Conservation (phyloP, 2,329 filamentous ascomycete genomes). For the Tolypocladium cylindrosporum region DNA sequence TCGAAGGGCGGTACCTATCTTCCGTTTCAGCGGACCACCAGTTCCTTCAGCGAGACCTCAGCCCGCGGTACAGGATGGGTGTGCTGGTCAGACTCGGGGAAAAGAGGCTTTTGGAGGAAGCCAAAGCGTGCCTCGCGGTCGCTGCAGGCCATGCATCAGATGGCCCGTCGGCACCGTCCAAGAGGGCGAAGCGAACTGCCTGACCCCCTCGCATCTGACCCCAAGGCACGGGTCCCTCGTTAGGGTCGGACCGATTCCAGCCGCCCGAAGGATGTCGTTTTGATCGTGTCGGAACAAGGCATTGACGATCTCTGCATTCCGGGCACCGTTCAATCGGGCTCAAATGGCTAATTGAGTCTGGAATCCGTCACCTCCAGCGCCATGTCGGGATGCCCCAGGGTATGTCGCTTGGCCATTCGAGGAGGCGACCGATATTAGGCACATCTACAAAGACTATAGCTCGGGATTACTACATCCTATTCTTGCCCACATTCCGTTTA, state of each 20-base stretch:
- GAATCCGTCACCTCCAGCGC: background rate
- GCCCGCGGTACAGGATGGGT: conserved; percentile 46
- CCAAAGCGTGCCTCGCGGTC: conserved; percentile 27
- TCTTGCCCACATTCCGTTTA: background rate
- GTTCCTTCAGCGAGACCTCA: conserved; percentile 22
- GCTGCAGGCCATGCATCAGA: conserved; percentile 10
- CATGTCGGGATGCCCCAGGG: background rate
- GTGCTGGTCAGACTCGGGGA: conserved; percentile 60
- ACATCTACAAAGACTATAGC: background rate
- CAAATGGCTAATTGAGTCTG: background rate
- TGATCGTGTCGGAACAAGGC: too few relatives aligned
- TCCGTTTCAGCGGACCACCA: conserved; percentile 28
- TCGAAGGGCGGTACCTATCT: conserved; percentile 32
- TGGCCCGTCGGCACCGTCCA: conserved; percentile 14
- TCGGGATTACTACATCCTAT: background rate
- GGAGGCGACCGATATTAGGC: background rate
- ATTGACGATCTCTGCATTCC: background rate
- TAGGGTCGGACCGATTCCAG: background rate
- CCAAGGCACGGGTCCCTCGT: background rate
- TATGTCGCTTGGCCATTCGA: background rate
- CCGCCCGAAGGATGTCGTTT: background rate
- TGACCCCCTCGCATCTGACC: conserved; percentile 4
- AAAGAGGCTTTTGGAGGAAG: conserved; percentile 53
- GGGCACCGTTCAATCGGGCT: background rate
- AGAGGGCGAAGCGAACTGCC: conserved; percentile 16